A percentile compares a stretch with the other conserved stretches of the same genome.
Evolutionary conservation across 2,329 filamentous ascomycete species (phyloP).

Genomic region (Trichoderma semiorbis): DNA sequence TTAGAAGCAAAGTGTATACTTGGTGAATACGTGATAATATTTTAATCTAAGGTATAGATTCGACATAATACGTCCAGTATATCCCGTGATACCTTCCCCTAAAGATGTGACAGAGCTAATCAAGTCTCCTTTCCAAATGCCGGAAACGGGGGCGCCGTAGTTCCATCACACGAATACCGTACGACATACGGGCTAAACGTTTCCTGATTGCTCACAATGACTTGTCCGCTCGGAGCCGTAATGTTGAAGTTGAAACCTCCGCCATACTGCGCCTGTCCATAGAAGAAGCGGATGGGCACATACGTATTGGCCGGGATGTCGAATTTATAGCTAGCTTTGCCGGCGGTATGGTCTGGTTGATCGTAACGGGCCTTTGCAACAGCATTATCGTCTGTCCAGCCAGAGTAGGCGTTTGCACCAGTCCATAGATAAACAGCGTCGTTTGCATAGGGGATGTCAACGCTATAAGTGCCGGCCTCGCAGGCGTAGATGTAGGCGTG

Average conservation of each 20-base stretch:
- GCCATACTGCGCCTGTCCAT: conserved; percentile 18
- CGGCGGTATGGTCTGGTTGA: conserved; percentile 19
- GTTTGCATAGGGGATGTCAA: conserved; percentile 24
- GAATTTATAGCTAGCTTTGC: conserved; percentile 22
- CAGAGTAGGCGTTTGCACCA: conserved; percentile 24
- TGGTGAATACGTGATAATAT: not conserved
- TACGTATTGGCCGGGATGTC: conserved; percentile 17
- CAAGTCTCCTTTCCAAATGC: conserved; percentile 4
- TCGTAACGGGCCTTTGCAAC: conserved; percentile 24
- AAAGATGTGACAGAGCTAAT: not conserved
- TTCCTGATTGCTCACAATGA: conserved; percentile 8
- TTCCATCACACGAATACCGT: conserved; percentile 12
- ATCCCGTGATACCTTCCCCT: not conserved
- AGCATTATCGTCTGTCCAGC: conserved; percentile 25
- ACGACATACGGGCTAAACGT: conserved; percentile 13
- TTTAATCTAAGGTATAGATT: not conserved
- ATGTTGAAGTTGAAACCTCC: conserved; percentile 18
- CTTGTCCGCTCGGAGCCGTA: conserved; percentile 13
- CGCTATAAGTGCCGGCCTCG: conserved; percentile 24
- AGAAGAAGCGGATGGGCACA: conserved; percentile 20
- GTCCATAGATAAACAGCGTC: conserved; percentile 21
- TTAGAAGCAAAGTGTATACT: not conserved
- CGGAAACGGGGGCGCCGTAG: conserved; percentile 11
- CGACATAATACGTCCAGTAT: not conserved
- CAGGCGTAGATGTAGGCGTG: conserved; percentile 28